These are phyloP conservation scores for Cucurbita pepo DNA, from an alignment of 306 rosid genomes.

Conservation along the genomic window DNA sequence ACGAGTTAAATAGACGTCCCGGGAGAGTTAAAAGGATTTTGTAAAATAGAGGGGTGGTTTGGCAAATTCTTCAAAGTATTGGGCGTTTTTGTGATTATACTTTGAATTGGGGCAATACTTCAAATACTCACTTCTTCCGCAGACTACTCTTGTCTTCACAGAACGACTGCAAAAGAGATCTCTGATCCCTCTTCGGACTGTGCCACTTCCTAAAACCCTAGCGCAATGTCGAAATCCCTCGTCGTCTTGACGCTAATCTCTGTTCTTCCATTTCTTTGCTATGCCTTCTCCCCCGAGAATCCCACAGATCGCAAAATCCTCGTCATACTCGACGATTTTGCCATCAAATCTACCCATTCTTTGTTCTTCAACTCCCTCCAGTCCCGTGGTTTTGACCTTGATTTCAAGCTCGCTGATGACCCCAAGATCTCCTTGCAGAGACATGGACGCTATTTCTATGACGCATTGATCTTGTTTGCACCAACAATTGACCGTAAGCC, in stretches of 20 bases:
- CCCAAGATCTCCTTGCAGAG: constrained; percentile 68
- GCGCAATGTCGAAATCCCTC: constrained; percentile 54
- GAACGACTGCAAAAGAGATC: constrained; percentile 4
- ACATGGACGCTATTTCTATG: constrained; percentile 75
- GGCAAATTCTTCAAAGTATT: not conserved
- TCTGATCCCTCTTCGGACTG: not conserved
- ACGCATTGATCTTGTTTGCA: constrained; percentile 58
- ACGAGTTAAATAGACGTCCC: too few relatives aligned
- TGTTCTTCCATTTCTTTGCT: constrained; percentile 40
- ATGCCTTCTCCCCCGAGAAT: constrained; percentile 49
- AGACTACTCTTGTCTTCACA: not conserved
- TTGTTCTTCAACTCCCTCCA: constrained; percentile 63
- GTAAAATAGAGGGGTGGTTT: not conserved
- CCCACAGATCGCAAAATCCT: constrained; percentile 73
- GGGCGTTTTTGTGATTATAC: not conserved
- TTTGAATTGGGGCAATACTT: not conserved
- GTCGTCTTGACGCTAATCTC: constrained; percentile 35
- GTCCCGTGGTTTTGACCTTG: constrained; percentile 86
- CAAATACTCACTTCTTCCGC: not conserved
- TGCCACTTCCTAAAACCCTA: constrained; percentile 10
- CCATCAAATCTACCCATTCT: constrained; percentile 80
- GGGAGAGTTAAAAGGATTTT: too few relatives aligned
- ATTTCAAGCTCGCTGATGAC: constrained; percentile 84
- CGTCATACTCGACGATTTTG: constrained; percentile 74
- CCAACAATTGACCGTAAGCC: constrained; percentile 79